A percentile compares a stretch with the other conserved stretches of the same genome.
phyloP scores from a whole-genome alignment of 2,329 filamentous ascomycete species.

The Venturia effusa region DNA sequence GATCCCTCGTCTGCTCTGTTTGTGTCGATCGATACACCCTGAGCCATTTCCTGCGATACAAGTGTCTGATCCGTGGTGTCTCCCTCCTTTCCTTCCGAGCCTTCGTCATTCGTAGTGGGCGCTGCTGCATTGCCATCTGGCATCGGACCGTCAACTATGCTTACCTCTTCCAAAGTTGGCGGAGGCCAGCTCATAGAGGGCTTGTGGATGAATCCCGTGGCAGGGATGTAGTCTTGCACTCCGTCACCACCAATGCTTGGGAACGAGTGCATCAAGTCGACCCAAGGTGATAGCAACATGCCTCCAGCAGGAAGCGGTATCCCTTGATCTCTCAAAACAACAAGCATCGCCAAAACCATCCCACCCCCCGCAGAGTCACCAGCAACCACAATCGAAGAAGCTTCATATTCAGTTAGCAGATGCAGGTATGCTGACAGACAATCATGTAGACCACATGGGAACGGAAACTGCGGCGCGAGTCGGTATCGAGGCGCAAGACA shows the following conservation, averaged over 20 bases:
- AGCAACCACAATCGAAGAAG: slow-evolving; percentile 73
- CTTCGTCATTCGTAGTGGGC: not conserved
- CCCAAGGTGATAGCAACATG: slow-evolving; percentile 89
- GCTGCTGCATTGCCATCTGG: slow-evolving; percentile 24
- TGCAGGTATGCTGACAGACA: slow-evolving; percentile 81
- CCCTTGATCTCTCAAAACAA: slow-evolving; percentile 70
- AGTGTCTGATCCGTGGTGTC: not conserved
- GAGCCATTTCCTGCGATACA: slow-evolving; percentile 10
- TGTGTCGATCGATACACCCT: slow-evolving; percentile 7
- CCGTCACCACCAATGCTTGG: slow-evolving; percentile 70
- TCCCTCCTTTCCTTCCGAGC: slow-evolving; percentile 11
- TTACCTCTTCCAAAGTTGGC: slow-evolving; percentile 63
- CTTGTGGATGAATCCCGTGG: slow-evolving; percentile 79
- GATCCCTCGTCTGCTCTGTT: slow-evolving; percentile 20
- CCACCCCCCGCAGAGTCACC: slow-evolving; percentile 92
- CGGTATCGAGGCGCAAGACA: slow-evolving; percentile 81
- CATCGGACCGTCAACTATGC: slow-evolving; percentile 45
- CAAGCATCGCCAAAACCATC: slow-evolving; percentile 72
- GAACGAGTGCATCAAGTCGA: slow-evolving; percentile 90
- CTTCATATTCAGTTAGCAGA: slow-evolving; percentile 64
- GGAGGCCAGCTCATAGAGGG: slow-evolving; percentile 90
- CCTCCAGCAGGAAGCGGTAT: slow-evolving; percentile 81
- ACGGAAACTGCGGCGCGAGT: slow-evolving; percentile 86
- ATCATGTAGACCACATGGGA: slow-evolving; percentile 85
- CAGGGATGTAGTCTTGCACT: slow-evolving; percentile 77